Base-by-base conservation (phyloP, 169 alveolate species). In the Babesia divergens region DNA sequence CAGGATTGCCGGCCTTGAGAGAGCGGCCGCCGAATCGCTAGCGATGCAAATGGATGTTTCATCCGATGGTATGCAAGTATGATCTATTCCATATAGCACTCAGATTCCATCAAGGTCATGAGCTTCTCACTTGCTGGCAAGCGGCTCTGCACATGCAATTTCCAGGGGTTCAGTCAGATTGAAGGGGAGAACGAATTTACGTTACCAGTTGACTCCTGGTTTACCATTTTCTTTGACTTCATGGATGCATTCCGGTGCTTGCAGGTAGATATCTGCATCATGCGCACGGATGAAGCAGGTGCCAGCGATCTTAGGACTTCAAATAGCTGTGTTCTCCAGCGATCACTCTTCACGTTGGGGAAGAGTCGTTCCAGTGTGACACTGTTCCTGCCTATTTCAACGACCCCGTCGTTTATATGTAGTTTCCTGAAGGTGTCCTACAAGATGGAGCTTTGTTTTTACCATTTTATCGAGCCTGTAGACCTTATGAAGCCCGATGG, bases 201-300 rank as follows among this genome's bases (percentile, higher is more conserved):
- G n/a, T 46, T 74, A 22, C 58, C 77, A 6, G 44, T 40, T 29
- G 55, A 60, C 53, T 64, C 84, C n/a, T 77, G 86, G 86, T 77
- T 66, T 49, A 40, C 74, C 9, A 18, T 77, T 8, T 20, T 22
- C 18, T 77, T 66, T 43, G 75, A 65, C 74, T 65, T 77, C 16
- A 28, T 58, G 22, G 83, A 68, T 18, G 51, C 80, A 1, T 50
- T 62, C 42, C 26, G 28, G 34, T 77, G 86, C 58, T 47, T 77
- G 35, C 66, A 68, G 51, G 75, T 65, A 6, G 70, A 68, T 8
- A 29, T 77, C 16, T 24, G 29, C 65, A 40, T 74, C 29, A 50
- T 44, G 18, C 69, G 84, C n/a, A 6, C 24, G 1, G 84, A 74
- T 24, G 2, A 7, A 4, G 38, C 38, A 6, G 31, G 50, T 28